A percentile compares a stretch with the other conserved stretches of the same genome.
Conservation (phyloP, 148 eudicot genomes). For the Nepenthes gracilis region DNA sequence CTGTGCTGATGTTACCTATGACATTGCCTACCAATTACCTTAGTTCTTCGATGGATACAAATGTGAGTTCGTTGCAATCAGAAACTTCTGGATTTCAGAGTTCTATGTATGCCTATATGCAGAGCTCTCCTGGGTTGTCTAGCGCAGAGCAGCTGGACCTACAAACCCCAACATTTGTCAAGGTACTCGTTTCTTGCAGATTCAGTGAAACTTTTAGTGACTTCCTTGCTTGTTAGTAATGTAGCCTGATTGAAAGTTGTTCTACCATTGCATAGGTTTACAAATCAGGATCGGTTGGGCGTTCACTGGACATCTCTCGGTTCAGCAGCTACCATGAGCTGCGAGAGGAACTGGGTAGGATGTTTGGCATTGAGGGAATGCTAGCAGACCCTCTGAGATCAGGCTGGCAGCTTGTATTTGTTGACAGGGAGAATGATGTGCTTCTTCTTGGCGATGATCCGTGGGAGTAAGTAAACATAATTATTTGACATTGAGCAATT, state of each 20-base stretch:
- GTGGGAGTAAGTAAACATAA: slow-evolving; percentile 78
- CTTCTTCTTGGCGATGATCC: slow-evolving; percentile 99
- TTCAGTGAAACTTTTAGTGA: neutral
- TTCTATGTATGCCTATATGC: slow-evolving; percentile 51
- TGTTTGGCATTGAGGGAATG: slow-evolving; percentile 89
- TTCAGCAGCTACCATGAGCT: slow-evolving; percentile 94
- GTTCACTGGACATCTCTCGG: slow-evolving; percentile 89
- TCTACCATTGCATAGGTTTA: slow-evolving; percentile 40
- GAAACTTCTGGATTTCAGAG: slow-evolving; percentile 65
- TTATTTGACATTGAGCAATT: neutral
- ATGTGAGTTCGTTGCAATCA: slow-evolving; percentile 53
- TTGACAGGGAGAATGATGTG: slow-evolving; percentile 95
- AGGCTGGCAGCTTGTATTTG: slow-evolving; percentile 99
- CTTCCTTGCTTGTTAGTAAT: neutral
- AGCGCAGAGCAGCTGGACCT: slow-evolving; percentile 65
- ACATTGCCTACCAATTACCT: slow-evolving; percentile 52
- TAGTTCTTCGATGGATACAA: slow-evolving; percentile 37
- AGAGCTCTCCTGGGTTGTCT: slow-evolving; percentile 74
- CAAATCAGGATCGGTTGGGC: slow-evolving; percentile 89
- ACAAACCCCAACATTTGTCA: slow-evolving; percentile 58
- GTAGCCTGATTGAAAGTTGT: neutral
- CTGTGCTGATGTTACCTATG: slow-evolving; percentile 75
- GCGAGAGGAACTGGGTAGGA: slow-evolving; percentile 83
- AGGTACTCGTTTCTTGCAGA: slow-evolving; percentile 28
- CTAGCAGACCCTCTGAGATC: slow-evolving; percentile 99